Evolutionary conservation across 2,329 filamentous ascomycete genomes (phyloP), one percentile per base, ranked within the genome.

Genomic region (Ophiosphaerella herpotricha): DNA sequence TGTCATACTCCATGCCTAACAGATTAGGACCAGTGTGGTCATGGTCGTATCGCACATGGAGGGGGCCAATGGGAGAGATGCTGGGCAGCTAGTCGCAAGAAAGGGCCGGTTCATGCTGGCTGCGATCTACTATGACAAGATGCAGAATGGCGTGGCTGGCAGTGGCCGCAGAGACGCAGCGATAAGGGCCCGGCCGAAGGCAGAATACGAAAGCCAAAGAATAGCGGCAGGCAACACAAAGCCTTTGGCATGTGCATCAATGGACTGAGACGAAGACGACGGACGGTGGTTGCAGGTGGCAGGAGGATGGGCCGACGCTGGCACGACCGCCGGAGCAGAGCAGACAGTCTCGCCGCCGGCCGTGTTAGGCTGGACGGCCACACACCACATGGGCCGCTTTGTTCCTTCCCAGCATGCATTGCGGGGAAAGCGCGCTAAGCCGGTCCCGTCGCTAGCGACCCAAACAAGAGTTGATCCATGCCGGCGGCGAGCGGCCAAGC

Each of bases 351-450:
- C 47, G 43, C 39, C 39, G 39, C 32, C 48, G 47, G n/a, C 24
- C 13, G 21, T 29, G 36, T 45, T 18, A 57, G 54, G 49, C 57
- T 59, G 54, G 57, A 46, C 37, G 39, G 26, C 18, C 18, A 21
- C 18, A 21, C 11, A 29, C 61, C 63, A 61, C 60, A 61, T 56
- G 50, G 46, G 29, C 43, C 43, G 50, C 61, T 66, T 67, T 61
- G 56, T 67, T 55, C 52, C 46, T 60, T 58, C 51, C 50, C 48
- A 46, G 48, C 48, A 44, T 43, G 55, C 49, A 69, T 66, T 72
- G 69, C 69, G 69, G 69, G 68, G 69, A 69, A 71, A 43, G 14
- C 34, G 39, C 51, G 55, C 66, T 60, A 65, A 48, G 41, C 64
- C 58, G 23, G 12, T 54, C 23, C 1, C 12, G 40, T 54, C 41